phyloP scores from a whole-genome alignment of 176 grass and related monocot genomes.

The Musa acuminata region DNA sequence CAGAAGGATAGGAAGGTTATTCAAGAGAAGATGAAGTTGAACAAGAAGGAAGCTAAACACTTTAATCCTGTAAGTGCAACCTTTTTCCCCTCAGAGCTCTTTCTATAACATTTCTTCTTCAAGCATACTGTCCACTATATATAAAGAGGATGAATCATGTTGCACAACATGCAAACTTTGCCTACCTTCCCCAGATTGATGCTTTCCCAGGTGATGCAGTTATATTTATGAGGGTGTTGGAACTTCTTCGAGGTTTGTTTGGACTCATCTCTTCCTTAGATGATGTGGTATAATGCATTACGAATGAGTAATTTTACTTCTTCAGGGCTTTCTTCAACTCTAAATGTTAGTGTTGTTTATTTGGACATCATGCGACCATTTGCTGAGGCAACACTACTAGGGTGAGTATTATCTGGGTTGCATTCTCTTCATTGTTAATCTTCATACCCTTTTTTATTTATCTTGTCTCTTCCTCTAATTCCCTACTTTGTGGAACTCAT shows the following conservation, averaged over 20 bases:
- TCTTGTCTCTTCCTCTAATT: background rate
- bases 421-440: slow-evolving; percentile 1
- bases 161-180: too few relatives aligned
- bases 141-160: background rate
- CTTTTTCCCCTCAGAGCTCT: background rate
- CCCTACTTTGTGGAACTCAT: slow-evolving; percentile 10
- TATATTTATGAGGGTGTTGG: slow-evolving; percentile 85
- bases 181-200: slow-evolving; percentile 53
- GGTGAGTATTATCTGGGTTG: slow-evolving; percentile 41
- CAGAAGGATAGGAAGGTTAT: slow-evolving; percentile 63
- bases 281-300: background rate
- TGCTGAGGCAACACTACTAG: slow-evolving; percentile 77
- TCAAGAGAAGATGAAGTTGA: slow-evolving; percentile 70
- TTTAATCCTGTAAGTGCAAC: slow-evolving; percentile 79
- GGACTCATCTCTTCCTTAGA: background rate
- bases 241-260: slow-evolving; percentile 93
- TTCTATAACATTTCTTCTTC: background rate
- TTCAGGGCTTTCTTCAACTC: slow-evolving; percentile 78
- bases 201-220: slow-evolving; percentile 97
- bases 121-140: background rate
- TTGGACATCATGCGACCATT: slow-evolving; percentile 96
- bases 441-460: background rate
- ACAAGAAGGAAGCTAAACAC: slow-evolving; percentile 57
- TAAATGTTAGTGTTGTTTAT: slow-evolving; percentile 82
- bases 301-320: background rate